Base-by-base conservation (phyloP, 345 rosid genomes). In the Sonneratia alba region DNA sequence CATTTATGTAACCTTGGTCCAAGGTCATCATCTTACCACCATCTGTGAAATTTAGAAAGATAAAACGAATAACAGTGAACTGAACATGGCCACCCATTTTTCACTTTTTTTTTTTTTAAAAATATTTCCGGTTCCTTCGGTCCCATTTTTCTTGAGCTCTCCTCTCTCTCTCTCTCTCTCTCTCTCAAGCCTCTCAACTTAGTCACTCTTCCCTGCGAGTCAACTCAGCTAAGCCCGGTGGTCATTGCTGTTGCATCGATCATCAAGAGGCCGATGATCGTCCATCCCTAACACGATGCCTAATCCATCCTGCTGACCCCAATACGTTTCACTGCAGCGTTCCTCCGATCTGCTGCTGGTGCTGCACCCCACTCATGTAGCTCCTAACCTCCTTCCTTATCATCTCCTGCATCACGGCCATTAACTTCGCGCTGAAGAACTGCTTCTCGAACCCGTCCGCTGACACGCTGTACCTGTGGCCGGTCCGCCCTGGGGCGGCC, bases 381-480 rank as follows among this genome's bases (percentile, higher is more conserved):
- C 67, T 82, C 77, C 90, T 79, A 71, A 90, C 96, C 71, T 90
- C 96, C 74, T 82, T 79, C 77, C 86, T 79, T 49, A 88, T 80
- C 96, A 88, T 88, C 66, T 88, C 91, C 72, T 88, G 93, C 89
- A 90, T 79, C 74, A 85, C 82, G 14, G 81, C 77, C 80, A 88
- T 79, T 72, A 90, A 87, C 81, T 88, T 91, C 1, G 81, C 59
- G 47, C 71, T 88, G 77, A 88, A 87, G 66, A 88, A 84, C 81
- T 88, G 91, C 36, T 76, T 79, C 79, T 84, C 90, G 19, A 16
- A 27, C 27, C 78, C 83, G 12, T 68, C 49, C 63, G 55, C 67
- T 0, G 72, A 36, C 43, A 22, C 49, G 73, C 37, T 51, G 53
- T 43, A 34, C 40, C 61, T 37, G 51, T 53, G 81, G 14, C 36